Evolutionary conservation across 441 rosid species (phyloP), one percentile per base, ranked within the genome.

Genomic region (Pelargonium australe): DNA sequence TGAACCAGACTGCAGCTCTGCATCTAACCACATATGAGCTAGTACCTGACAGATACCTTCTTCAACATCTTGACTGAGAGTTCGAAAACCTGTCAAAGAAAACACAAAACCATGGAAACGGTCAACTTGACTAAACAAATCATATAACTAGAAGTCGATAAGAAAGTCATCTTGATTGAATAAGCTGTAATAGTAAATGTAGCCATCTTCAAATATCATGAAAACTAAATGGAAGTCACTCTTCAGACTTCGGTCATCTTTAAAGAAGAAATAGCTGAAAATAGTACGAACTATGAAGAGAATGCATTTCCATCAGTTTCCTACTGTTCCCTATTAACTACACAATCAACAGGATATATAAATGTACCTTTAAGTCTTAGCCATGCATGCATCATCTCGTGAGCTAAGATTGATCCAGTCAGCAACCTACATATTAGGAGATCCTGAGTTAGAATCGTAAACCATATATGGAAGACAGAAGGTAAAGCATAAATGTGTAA

Each of bases 381-480:
- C 98, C 98, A 90, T 0, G 99, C 98, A 7, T 95, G 99, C 99
- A 95, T 95, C 98, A 95, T 92, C 77, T 95, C 99, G 76, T 92
- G 99, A 76, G 97, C 97, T 37, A 95, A 83, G 76, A 95, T 95
- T 63, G 98, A 85, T 23, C 99, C 99, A 2, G 96, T 92, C 41
- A 86, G 80, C 75, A 89, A 81, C 83, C 95, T 86, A 73, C 63
- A 43, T 13, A 66, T 11, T 40, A 7, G 10, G 43, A 40, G 43
- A 40, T 7, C 10, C 43, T 7, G 10, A 40, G 43, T 40, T 7
- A 40, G 43, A 7, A 40, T 40, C 43, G 9, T 40, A 7, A 7
- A 7, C 43, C 2, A 40, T 40, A 40, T 6, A 40, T 40, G 43
- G 10, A 40, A 40, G 43, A 1, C 10, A 40, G 1, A 40, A 40